Base-by-base conservation (phyloP, 495 filamentous ascomycete genomes). In the Gamarada debralockiae region DNA sequence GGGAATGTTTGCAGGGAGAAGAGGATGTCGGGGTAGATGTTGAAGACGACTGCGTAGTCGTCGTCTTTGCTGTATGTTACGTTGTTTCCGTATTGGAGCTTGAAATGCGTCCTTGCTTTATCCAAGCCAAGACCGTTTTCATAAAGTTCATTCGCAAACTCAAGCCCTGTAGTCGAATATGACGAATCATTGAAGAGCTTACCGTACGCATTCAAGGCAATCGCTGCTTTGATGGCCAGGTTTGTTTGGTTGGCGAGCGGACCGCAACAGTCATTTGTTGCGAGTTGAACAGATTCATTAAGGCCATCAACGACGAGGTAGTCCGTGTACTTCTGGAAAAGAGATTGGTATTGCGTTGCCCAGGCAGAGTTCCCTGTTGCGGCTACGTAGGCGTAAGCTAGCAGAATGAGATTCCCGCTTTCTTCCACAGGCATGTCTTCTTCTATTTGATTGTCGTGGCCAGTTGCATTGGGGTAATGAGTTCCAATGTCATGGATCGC, bases 361-460 rank as follows among this genome's bases (percentile, higher is more conserved):
- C 27, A 29, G 27, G 27, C 27, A 4, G 4, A 5, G 27, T 29
- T 29, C 10, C 27, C 27, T 10, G 27, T 29, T 4, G 27, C 27
- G 4, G 27, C 27, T 4, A 29, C 27, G 27, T 29, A 78, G 22
- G 52, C 67, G 74, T 27, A 77, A 0, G 72, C 83, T 44, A 96
- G 71, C 66, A 95, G 91, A 44, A 96, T 73, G 73, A 96, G 95
- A 60, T 96, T 91, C 8, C 91, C 91, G 58, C 90, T 95, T 62
- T 96, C 91, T 62, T 96, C 92, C 20, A 96, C 80, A 0, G 91
- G 91, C 89, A 93, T 93, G 18, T 92, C 83, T 66, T 96, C 91
- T 55, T 96, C 91, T 90, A 37, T 86, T 82, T 0, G 87, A 73
- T 37, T 70, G 12, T 27, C 77, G 64, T 96, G 91, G 3, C 92